phyloP scores from a whole-genome alignment of 169 alveolate genomes.

The Eimeria praecox region DNA sequence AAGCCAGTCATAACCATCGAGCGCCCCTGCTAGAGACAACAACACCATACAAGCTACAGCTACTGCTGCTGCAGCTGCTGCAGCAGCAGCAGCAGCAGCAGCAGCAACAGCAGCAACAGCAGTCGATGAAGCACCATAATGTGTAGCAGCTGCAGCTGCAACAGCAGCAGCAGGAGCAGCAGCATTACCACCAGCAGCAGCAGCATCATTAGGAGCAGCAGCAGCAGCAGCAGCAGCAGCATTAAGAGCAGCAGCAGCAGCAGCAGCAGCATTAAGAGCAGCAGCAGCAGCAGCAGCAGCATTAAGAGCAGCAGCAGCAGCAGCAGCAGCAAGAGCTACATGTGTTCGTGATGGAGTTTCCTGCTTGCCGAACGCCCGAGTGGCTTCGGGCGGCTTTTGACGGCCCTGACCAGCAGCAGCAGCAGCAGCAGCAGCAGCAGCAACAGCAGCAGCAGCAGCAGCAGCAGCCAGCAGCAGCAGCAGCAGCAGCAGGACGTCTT shows the following conservation, averaged over 20 bases:
- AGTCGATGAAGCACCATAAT: background rate
- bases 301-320: constrained; percentile 1
- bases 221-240: constrained; percentile 57
- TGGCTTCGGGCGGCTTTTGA: constrained; percentile 63
- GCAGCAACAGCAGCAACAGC: constrained; percentile 76
- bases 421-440: constrained; percentile 45
- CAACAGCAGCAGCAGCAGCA: constrained; percentile 23
- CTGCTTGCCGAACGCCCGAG: constrained; percentile 52
- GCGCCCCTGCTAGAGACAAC: constrained; percentile 28
- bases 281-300: constrained; percentile 39
- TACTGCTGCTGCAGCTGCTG: constrained; percentile 3
- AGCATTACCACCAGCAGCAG: constrained; percentile 32
- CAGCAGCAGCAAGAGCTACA: constrained; percentile 59
- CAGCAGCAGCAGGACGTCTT: background rate
- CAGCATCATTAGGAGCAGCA: too few relatives aligned
- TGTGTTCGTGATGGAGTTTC: constrained; percentile 1
- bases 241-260: background rate
- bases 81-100: constrained; percentile 29
- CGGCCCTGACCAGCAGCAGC: background rate
- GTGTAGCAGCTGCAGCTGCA: constrained; percentile 48
- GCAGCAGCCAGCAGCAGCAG: constrained; percentile 34
- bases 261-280: constrained; percentile 79
- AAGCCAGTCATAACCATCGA: constrained; percentile 88
- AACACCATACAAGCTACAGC: constrained; percentile 24
- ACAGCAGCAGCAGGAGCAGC: constrained; percentile 54